Base-by-base conservation (phyloP, 2,329 filamentous ascomycete genomes). In the Lecanicillium sp. region DNA sequence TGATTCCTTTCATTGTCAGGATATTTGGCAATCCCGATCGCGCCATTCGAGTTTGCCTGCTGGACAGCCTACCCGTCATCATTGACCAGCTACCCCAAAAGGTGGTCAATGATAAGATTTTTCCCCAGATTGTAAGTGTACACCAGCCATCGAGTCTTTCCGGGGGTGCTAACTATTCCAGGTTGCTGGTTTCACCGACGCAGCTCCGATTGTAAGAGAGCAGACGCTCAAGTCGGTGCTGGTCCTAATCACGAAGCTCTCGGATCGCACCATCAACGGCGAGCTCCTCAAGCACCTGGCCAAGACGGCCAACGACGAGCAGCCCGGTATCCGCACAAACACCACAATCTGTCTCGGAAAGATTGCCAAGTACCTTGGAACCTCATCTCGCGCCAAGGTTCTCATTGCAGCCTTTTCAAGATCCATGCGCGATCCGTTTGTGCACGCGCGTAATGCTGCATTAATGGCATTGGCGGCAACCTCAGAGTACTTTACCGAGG, bases 291-390 rank as follows among this genome's bases (percentile, higher is more conserved):
- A 86, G 58, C 86, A 95, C 60, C 76, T 98, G 23, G 93, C 93
- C 36, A 96, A 95, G 65, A 96, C 91, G 2, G 90, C 93, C 38
- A 98, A 97, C 58, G 93, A 98, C 54, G 93, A 97, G 58, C 91
- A 98, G 60, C 90, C 93, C 1, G 93, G 93, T 1, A 98, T 98
- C 55, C 81, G 93, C 52, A 98, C 93, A 8, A 98, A 98, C 63
- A 98, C 93, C 0, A 98, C 93, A 2, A 98, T 98, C 48, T 97
- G 91, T 62, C 70, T 98, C 1, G 93, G 93, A 19, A 97, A 96
- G 61, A 96, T 98, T 57, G 90, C 93, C 12, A 90, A 89, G 58
- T 86, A 95, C 58, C 73, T 98, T 1, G 88, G 89, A 2, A 73
- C 78, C 2, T 75, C 87, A 55, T 88, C 87, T 3, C 78, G 93